These are phyloP conservation scores for Favolaschia claudopus DNA, from an alignment of 768 basidiomycete species.

Conservation along the genomic window DNA sequence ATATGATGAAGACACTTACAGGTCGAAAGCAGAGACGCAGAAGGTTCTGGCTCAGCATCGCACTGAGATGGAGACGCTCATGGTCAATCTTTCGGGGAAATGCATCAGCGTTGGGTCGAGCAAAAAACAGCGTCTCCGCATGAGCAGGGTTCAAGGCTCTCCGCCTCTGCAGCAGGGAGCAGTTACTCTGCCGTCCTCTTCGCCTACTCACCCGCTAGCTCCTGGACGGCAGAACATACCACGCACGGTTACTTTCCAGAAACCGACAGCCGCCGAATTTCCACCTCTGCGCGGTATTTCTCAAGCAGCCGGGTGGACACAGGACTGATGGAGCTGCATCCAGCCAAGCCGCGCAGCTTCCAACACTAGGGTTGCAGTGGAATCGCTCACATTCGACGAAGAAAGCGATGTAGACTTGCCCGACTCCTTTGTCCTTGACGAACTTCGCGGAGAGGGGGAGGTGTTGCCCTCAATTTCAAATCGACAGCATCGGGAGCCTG, in stretches of 20 bases:
- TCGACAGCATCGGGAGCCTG: neutral
- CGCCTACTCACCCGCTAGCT: too few relatives aligned
- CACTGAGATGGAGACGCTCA: constrained; percentile 15
- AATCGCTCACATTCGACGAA: neutral
- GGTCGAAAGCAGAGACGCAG: neutral
- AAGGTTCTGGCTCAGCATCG: constrained; percentile 10
- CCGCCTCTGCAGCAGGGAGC: too few relatives aligned
- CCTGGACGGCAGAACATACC: constrained; percentile 4
- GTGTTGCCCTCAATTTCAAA: too few relatives aligned
- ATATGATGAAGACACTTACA: constrained; percentile 8
- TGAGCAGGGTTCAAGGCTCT: neutral
- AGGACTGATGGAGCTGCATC: neutral
- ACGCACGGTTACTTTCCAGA: neutral
- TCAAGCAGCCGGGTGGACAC: neutral
- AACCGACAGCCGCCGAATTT: neutral
- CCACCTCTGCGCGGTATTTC: constrained; percentile 9
- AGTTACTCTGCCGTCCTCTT: too few relatives aligned
- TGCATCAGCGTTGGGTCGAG: constrained; percentile 4
- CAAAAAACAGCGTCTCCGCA: constrained; percentile 1
- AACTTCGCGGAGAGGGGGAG: neutral
- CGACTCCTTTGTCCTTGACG: neutral
- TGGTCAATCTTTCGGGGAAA: constrained; percentile 1
- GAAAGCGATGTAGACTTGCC: neutral
- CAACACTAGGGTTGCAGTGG: neutral
- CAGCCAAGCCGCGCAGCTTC: too few relatives aligned